A percentile compares a stretch with the other conserved stretches of the same genome.
These are phyloP conservation scores for Halophytophthora batemanensis DNA, from an alignment of 352 stramenopile genomes.

Conservation along the genomic window DNA sequence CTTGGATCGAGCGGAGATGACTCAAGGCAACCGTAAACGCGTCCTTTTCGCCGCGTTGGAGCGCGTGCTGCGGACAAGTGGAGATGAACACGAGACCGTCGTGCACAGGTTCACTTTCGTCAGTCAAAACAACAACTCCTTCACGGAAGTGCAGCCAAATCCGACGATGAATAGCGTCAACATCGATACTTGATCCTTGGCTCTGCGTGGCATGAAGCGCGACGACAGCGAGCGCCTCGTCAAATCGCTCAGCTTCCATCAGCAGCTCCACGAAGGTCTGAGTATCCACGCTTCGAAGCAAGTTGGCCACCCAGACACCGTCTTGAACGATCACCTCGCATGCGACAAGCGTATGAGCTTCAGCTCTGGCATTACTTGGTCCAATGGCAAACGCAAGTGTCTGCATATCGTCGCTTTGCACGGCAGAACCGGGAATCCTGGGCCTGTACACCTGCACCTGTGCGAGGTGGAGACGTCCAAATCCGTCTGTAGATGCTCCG, in stretches of 20 bases:
- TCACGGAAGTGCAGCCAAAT: slow-evolving; percentile 48
- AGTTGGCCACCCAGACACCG: slow-evolving; percentile 10
- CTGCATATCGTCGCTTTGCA: not conserved
- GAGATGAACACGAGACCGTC: slow-evolving; percentile 17
- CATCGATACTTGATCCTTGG: slow-evolving; percentile 13
- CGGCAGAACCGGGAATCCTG: not conserved
- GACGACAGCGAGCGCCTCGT: slow-evolving; percentile 34
- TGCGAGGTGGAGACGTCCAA: slow-evolving; percentile 10
- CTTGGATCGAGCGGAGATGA: slow-evolving; percentile 37
- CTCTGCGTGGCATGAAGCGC: slow-evolving; percentile 11
- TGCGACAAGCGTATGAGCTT: slow-evolving; percentile 8
- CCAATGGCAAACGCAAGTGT: slow-evolving; percentile 10
- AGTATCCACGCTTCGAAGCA: slow-evolving; percentile 18
- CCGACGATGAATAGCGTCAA: slow-evolving; percentile 46
- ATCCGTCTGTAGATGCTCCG: not conserved
- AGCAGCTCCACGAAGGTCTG: slow-evolving; percentile 39
- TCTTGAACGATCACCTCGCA: slow-evolving; percentile 19
- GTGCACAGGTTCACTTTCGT: not conserved
- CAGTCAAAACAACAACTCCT: slow-evolving; percentile 6
- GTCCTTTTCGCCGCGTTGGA: slow-evolving; percentile 15
- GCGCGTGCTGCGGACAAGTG: slow-evolving; percentile 6
- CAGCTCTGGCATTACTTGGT: not conserved
- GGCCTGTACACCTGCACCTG: slow-evolving; percentile 10
- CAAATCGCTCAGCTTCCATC: slow-evolving; percentile 28
- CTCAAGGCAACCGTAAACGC: slow-evolving; percentile 37